Percentiles rank a stretch among this genome's conserved stretches.
Evolutionary conservation across 1,284 basidiomycete genomes (phyloP).

Genomic region (Psilocybe mexicana): DNA sequence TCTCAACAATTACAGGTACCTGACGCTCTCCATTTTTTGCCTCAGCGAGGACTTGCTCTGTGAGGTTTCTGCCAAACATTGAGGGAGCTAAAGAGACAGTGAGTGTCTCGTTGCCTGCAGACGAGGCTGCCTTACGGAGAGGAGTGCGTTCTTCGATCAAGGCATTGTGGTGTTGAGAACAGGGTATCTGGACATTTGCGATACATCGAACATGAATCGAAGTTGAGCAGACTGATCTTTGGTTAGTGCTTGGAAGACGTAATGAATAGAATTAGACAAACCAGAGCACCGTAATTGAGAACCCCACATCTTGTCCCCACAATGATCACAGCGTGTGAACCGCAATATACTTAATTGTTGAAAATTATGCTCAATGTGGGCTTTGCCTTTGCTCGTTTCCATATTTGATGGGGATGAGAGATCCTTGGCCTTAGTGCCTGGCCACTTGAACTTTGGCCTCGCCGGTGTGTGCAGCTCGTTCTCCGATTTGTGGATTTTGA

Average conservation of each 20-base stretch:
- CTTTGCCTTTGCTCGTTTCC: slow-evolving; percentile 43
- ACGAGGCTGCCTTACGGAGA: slow-evolving; percentile 47
- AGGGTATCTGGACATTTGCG: slow-evolving; percentile 56
- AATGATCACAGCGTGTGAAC: slow-evolving; percentile 92
- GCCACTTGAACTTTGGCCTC: slow-evolving; percentile 68
- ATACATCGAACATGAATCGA: slow-evolving; percentile 78
- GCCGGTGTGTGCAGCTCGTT: slow-evolving; percentile 42
- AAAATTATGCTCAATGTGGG: slow-evolving; percentile 76
- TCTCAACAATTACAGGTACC: slow-evolving; percentile 91
- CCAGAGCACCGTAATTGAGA: slow-evolving; percentile 88
- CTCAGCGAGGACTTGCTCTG: slow-evolving; percentile 83
- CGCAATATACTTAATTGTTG: slow-evolving; percentile 88
- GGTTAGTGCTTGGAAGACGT: not conserved
- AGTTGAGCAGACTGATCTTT: slow-evolving; percentile 58
- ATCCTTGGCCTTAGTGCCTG: slow-evolving; percentile 49
- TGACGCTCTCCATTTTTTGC: slow-evolving; percentile 57
- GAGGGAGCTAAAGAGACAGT: slow-evolving; percentile 59
- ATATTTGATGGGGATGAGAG: slow-evolving; percentile 22
- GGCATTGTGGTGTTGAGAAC: slow-evolving; percentile 48
- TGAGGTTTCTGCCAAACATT: slow-evolving; percentile 88
- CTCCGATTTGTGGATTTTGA: slow-evolving; percentile 37
- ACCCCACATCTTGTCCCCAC: slow-evolving; percentile 98
- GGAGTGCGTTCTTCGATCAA: slow-evolving; percentile 42
- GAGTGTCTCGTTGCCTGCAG: not conserved
- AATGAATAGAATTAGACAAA: slow-evolving; percentile 39